Evolutionary conservation across 163 green algal species (phyloP), one percentile per base, ranked within the genome.

Genomic region (Smithsoniella earleae): DNA sequence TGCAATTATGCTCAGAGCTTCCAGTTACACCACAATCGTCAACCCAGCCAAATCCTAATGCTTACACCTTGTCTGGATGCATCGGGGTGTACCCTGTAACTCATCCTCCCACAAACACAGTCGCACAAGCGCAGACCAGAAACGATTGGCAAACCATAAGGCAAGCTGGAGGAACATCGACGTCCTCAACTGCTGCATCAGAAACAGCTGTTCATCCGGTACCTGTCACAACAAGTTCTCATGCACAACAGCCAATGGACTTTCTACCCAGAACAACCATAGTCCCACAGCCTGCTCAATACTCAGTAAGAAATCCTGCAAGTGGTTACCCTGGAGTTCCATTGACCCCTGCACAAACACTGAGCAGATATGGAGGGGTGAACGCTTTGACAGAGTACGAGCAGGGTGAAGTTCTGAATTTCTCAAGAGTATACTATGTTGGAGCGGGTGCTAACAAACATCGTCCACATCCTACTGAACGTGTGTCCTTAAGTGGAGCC

Each of bases 301-400:
- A 3, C 27, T 28, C 25, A 34, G 55, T 31, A 3, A 66, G 27
- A 31, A 16, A 31, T 3, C 55, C 55, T 43, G 30, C 22, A 8
- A 66, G 55, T 66, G 55, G 55, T 5, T 66, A 66, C 22, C 55
- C 18, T 45, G 55, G 55, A 37, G 22, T 66, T 3, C 25, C 55
- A 27, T 34, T 66, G 55, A 66, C 55, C 16, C 55, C 55, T 66
- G 55, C 55, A 8, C 55, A 66, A 34, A 66, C 55, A 10, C 25
- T 66, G 18, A 31, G n/a, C 33, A 30, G 55, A 30, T 66, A 66
- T 66, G 55, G 20, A 10, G 55, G 55, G 27, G 55, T 66, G 8
- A 66, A 66, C 33, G 20, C 22, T 6, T 31, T 66, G 10, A 66
- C 55, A 43, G 55, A 66, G 22, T 66, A 43, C 43, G 55, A 66